Evolutionary conservation across 306 rosid species (phyloP), one percentile per base, ranked within the genome.

Genomic region (Lagenaria siceraria): DNA sequence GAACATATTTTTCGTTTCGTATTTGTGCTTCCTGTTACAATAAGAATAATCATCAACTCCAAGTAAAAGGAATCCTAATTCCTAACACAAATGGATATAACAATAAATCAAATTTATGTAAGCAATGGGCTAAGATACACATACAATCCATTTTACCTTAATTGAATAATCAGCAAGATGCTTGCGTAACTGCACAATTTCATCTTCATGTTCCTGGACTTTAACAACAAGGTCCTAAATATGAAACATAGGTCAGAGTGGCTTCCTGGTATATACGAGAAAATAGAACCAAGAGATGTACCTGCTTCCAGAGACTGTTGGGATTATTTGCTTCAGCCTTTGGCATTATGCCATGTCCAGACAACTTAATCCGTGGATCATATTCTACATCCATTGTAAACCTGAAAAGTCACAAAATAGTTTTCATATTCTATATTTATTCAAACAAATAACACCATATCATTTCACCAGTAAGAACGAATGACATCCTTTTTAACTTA

Each of bases 131-230:
- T 24, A 80, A 71, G 51, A 53, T 53, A 46, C 15, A 19, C 10
- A 55, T 64, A 78, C 55, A 40, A 54, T 65, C 62, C 55, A 65
- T 25, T 74, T 84, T 83, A 94, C 98, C 98, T 90, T 88, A 56
- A 84, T 76, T 70, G 99, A 92, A 85, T 90, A 96, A 83, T 92
- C 97, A 53, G 92, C 89, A 78, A 96, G 93, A 75, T 85, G 93
- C 68, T 84, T 92, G 81, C 87, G 90, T 78, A 96, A 82, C 82
- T 84, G 99, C 83, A 81, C 84, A 83, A 92, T 87, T 86, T 96
- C 97, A 78, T 88, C 92, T 83, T 92, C 98, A 62, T 85, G 93
- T 73, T 96, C 99, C 80, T 78, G 90, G 71, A 90, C 58, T 86
- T 86, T 90, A 27, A 82, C 61, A 74, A 84, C 71, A 78, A 96